Evolutionary conservation across 1,284 basidiomycete species (phyloP), one percentile per base, ranked within the genome.

Genomic region (Tilletiaria anomala): DNA sequence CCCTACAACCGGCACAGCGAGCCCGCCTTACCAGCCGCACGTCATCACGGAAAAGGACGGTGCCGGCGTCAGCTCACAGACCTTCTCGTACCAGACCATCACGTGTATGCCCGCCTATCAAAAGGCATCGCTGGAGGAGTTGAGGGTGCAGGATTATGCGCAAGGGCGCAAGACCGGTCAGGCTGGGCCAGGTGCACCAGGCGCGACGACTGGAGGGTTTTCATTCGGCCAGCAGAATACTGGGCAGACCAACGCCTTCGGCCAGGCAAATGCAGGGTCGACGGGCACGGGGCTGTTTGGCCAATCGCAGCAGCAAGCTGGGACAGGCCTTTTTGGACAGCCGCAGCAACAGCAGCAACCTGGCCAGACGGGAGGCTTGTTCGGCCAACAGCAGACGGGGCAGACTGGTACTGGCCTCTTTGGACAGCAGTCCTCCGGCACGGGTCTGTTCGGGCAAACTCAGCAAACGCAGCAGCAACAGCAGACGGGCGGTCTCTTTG

Each of bases 311-410:
- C 37, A 39, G n/a, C 65, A 65, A 45, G 63, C 62, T 37, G 54
- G 51, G 18, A 54, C 68, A 12, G 48, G 51, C 32, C 51, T 59
- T 23, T 57, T 55, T 31, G 53, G 58, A n/a, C 52, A 54, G 39
- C 42, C 45, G 17, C 47, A 37, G 16, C 45, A 57, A 39, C 52
- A 51, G 44, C 51, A 53, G 42, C 52, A 56, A 23, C 39, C 42
- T 17, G 34, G 37, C 10, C 40, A 43, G 37, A 42, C 54, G 5
- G 53, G 54, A 11, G 57, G 63, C 26, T 49, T 65, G 12, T 70
- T 70, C 39, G 68, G 69, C 2, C 54, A 58, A 24, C 56, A 67
- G 36, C 40, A 45, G 59, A 66, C 51, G 23, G 20, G 11, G 24
- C 5, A 4, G 23, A 23, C 11, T 23, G 37, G 4, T 4, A 8